Conservation (phyloP, 495 filamentous ascomycete genomes). For the Sordaria brevicollis region DNA sequence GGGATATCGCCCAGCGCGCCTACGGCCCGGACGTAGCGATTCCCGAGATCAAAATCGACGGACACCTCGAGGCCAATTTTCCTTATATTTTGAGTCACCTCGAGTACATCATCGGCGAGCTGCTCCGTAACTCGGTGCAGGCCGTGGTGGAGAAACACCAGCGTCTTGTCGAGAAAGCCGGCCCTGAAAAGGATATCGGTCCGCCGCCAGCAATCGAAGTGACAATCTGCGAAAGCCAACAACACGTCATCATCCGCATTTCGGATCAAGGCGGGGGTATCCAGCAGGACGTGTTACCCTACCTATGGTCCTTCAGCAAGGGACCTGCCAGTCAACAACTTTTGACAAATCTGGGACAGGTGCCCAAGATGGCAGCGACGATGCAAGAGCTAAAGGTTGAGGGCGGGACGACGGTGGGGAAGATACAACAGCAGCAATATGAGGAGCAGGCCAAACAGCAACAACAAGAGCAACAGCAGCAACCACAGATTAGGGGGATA, state of each 20-base stretch:
- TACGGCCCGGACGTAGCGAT: constrained; percentile 59
- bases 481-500: neutral
- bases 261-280: constrained; percentile 94
- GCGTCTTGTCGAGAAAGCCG: constrained; percentile 6
- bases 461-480: neutral
- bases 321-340: constrained; percentile 63
- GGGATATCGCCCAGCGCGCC: constrained; percentile 56
- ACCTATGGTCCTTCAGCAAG: constrained; percentile 95
- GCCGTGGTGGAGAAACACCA: constrained; percentile 65
- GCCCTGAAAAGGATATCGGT: no score
- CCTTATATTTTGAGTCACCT: constrained; percentile 94
- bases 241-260: constrained; percentile 94
- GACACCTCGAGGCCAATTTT: constrained; percentile 82
- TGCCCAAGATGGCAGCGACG: constrained; percentile 89
- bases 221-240: constrained; percentile 83
- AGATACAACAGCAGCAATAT: neutral
- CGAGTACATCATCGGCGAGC: constrained; percentile 94
- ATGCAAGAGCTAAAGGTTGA: constrained; percentile 66
- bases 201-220: constrained; percentile 78
- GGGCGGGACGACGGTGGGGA: neutral
- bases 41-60: constrained; percentile 74
- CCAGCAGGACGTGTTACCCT: constrained; percentile 69
- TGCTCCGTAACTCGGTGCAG: constrained; percentile 90
- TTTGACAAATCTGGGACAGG: constrained; percentile 71
- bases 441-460: neutral